Percentiles rank a stretch among this genome's conserved stretches.
Conservation (phyloP, 805 yeast genomes). For the Lipomyces spencermartinsiae region DNA sequence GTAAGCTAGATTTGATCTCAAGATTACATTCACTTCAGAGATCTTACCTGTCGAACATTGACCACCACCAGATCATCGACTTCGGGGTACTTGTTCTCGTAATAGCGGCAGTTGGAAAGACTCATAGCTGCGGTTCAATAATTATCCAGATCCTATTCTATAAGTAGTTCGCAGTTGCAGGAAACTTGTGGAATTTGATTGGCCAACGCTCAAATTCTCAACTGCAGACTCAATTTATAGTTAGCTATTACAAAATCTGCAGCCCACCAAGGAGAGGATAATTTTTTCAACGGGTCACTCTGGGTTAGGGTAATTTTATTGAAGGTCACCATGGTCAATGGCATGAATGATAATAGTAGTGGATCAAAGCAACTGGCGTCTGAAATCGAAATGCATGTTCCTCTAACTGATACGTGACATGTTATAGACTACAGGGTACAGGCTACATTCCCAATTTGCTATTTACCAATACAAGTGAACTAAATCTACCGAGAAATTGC, state of each 20-base stretch:
- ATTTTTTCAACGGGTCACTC: background rate
- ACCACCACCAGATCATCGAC: slow-evolving; percentile 99
- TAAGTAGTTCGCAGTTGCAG: background rate
- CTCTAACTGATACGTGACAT: too few species aligned
- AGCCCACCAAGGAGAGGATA: background rate
- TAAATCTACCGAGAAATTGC: background rate
- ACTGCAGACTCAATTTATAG: background rate
- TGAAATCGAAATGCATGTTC: too few species aligned
- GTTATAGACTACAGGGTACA: background rate
- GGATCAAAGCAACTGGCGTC: too few species aligned
- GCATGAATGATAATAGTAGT: too few species aligned
- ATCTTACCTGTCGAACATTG: slow-evolving; percentile 79
- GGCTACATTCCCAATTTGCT: background rate
- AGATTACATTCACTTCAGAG: background rate
- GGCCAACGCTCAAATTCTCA: background rate
- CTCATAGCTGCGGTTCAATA: slow-evolving; percentile 58
- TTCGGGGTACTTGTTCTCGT: slow-evolving; percentile 98
- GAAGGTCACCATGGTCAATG: too few species aligned
- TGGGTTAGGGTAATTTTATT: slow-evolving; percentile 3
- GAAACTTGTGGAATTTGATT: background rate
- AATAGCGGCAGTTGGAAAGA: slow-evolving; percentile 90
- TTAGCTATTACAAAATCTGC: too few species aligned
- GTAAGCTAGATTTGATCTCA: slow-evolving; percentile 5
- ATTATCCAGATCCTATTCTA: background rate
- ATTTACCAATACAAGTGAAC: background rate